Conservation (phyloP, 116 monocot genomes). For the Papilionanthe hybrid region DNA sequence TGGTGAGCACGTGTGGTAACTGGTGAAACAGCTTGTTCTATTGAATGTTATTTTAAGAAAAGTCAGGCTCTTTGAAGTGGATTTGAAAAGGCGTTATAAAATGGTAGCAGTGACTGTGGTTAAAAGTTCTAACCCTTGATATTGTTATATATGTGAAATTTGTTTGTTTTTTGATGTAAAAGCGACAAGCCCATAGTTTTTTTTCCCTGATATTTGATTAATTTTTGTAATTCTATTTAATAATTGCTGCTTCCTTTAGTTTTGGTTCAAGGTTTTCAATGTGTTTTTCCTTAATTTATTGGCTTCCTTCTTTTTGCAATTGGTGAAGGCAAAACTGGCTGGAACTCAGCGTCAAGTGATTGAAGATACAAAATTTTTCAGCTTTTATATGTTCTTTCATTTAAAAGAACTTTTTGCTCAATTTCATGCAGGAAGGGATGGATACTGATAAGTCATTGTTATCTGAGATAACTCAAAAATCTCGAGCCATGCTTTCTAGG, state of each 20-base stretch:
- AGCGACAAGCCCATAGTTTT: background rate
- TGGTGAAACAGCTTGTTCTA: no score
- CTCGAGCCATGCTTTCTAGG: constrained; percentile 40
- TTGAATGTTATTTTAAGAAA: no score
- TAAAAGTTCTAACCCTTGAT: background rate
- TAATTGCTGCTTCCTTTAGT: background rate
- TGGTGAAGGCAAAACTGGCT: background rate
- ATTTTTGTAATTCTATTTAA: background rate
- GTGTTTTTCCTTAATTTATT: background rate
- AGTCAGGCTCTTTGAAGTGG: no score
- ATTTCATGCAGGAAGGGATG: constrained; percentile 41
- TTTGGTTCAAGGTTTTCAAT: background rate
- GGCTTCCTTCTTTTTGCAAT: background rate
- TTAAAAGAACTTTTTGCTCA: background rate
- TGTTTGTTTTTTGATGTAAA: background rate
- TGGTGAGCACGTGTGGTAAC: no score
- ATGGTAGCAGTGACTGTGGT: background rate
- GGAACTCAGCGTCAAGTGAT: background rate
- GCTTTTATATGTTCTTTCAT: background rate
- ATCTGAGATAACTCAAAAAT: constrained; percentile 64
- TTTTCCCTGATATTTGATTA: background rate
- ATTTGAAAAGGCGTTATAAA: no score
- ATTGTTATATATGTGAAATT: background rate
- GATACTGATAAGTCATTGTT: constrained; percentile 56
- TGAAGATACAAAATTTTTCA: background rate